Evolutionary conservation across 257 asterid genomes (phyloP).

Genomic region (Asclepias syriaca): DNA sequence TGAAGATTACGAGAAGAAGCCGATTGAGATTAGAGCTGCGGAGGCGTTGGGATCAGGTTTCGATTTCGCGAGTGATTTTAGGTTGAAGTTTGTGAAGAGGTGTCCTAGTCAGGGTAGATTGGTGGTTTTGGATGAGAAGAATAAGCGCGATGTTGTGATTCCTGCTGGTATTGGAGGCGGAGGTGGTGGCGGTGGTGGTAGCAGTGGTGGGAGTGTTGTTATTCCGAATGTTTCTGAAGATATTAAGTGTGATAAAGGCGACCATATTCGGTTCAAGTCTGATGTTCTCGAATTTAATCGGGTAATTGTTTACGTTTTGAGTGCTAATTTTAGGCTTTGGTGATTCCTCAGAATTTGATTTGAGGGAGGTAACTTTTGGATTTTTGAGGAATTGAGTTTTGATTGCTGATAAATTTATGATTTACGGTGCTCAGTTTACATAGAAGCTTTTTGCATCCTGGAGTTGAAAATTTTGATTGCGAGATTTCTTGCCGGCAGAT

Average conservation of each 20-base stretch:
- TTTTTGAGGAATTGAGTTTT: background rate
- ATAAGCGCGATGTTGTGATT: constrained; percentile 57
- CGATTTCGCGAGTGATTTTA: constrained; percentile 95
- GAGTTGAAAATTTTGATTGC: background rate
- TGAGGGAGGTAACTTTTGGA: background rate
- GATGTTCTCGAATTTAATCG: constrained; percentile 92
- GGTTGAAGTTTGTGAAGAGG: constrained; percentile 77
- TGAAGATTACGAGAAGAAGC: constrained; percentile 45
- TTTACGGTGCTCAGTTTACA: background rate
- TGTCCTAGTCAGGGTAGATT: constrained; percentile 57
- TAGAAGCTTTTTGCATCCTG: background rate
- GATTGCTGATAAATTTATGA: background rate
- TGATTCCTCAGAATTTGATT: background rate
- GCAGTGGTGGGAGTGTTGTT: constrained; percentile 43
- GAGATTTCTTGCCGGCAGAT: background rate
- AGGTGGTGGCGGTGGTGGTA: background rate
- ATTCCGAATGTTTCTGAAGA: constrained; percentile 69
- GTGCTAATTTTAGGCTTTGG: background rate
- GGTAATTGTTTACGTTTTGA: constrained; percentile 29
- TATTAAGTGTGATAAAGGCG: constrained; percentile 86
- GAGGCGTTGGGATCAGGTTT: constrained; percentile 92
- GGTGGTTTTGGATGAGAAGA: constrained; percentile 52
- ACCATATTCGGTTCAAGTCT: constrained; percentile 83
- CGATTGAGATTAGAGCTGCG: constrained; percentile 63
- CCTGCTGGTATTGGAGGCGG: constrained; percentile 23